Evolutionary conservation across 768 basidiomycete genomes (phyloP), one percentile per base, ranked within the genome.

Genomic region (Clavaria fumosa): DNA sequence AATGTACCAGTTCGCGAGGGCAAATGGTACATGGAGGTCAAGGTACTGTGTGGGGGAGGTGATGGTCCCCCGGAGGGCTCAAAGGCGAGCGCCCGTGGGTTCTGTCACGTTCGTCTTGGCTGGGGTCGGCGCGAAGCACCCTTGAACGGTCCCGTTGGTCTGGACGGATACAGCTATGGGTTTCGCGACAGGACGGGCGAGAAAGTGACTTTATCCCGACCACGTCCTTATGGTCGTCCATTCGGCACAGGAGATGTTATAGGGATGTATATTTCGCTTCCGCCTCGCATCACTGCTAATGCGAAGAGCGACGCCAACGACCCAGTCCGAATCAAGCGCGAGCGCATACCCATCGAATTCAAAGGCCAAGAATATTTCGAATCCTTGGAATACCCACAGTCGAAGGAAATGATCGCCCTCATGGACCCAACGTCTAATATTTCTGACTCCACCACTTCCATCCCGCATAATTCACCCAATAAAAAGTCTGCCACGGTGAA

Each of bases 331-430:
- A 58, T 95, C 44, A 74, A 77, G 45, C 75, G 95, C 38, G 84
- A 89, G 51, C 83, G 95, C 39, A 83, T 93, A 43, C 75, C 91
- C 3, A 91, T 99, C 52, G 82, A 84, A 42, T 84, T 88, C 59
- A 95, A 93, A 58, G 85, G 85, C n/a, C 90, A 93, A 57, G 82
- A 88, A 45, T 90, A 91, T 54, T 96, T 96, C 55, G 95, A 99
- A 61, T 77, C 77, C 42, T 63, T 85, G 43, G 93, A 97, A 54
- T 96, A 95, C 53, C 58, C 75, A 7, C 74, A 77, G 41, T 74
- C 69, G 20, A 95, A 91, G 54, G 95, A 99, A 60, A 97, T 97
- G 95, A 63, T 70, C 9, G 64, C 77, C 24, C 72, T 97, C 43
- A 75, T 91, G 68, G 86, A 90, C 45, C 75, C 71, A 51, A 68